Evolutionary conservation across 2,329 filamentous ascomycete genomes (phyloP), one percentile per base, ranked within the genome.

Genomic region (Dryadomyces quercivorus): DNA sequence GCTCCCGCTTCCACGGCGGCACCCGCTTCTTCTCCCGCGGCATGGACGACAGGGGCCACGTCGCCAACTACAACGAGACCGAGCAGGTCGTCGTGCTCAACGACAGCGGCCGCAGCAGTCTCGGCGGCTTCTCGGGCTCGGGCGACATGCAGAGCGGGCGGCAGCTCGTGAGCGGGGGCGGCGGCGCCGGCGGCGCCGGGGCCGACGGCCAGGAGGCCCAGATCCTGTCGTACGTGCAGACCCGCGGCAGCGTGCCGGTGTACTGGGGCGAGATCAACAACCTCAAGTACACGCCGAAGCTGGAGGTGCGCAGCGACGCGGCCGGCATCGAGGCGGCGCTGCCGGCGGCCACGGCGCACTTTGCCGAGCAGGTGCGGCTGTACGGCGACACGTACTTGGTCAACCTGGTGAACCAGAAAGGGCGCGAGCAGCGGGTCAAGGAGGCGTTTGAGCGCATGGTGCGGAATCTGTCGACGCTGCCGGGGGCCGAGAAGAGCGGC

Each of bases 61-160:
- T 93, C n/a, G 89, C 93, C 60, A 98, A 98, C 68, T 98, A 92
- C 77, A 98, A 98, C 66, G 93, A 98, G 75, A 97, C 93, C 0
- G 93, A 98, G 67, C 93, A 98, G 67, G 76, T 93, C 38, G 77
- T 95, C 57, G 82, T 98, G 42, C 70, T 97, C 61, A 97, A 97
- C 63, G 93, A 97, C 69, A 78, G 73, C 54, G 77, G 78, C 3
- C 77, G 77, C 3, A 82, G 82, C 55, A 85, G 86, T 1, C 71
- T 93, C 46, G 84, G 87, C 44, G 91, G 90, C 7, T 95, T 88
- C 68, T 85, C 85, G 51, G 86, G 88, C 53, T 86, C 85, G 61
- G 76, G 80, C 56, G 82, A 86, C 20, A 86, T 87, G 73, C 81
- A 87, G 63, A 90, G 87, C 65, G 85, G 84, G 58, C 36, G 54